Evolutionary conservation across 495 filamentous ascomycete species (phyloP), one percentile per base, ranked within the genome.

Genomic region (Clavariopsis aquatica): DNA sequence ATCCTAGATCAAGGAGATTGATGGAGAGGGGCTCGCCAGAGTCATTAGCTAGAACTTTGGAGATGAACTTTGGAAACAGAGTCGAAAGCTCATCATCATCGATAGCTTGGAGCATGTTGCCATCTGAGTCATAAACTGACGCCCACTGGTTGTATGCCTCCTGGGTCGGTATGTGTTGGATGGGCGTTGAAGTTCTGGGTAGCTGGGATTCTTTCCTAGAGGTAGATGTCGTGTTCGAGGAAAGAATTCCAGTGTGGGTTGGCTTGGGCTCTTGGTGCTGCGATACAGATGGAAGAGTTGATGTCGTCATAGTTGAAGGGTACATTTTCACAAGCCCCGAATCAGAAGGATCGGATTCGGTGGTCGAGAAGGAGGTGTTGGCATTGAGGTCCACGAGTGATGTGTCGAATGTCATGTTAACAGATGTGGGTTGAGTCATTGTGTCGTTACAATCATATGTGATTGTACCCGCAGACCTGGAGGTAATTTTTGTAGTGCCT

Each of bases 61-160:
- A 49, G 12, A 88, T 69, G 55, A 89, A 81, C 0, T 63, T 57
- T 1, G 87, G 86, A 24, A 91, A 77, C 0, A 88, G 69, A 0
- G 70, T 61, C 12, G 65, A 68, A 70, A 89, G 79, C 70, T 87
- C 81, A 38, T 83, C 70, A 31, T 83, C 83, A 69, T 92, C 89
- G 31, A 89, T 78, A 5, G 81, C 81, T 76, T 91, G 89, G 1
- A 92, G 79, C 72, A 90, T 87, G 72, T 91, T 92, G 26, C 84
- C 84, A 62, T 91, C 87, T 43, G 80, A 85, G 70, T 92, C 88
- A 74, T 92, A 91, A 62, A 85, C 77, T 72, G 80, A 52, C 24
- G 78, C 76, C 81, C 80, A 82, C 55, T 68, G 71, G 46, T 79
- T 65, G 52, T 83, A 83, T 20, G 78, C 76, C 29, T 74, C 75